Evolutionary conservation across 345 rosid genomes (phyloP), one percentile per base, ranked within the genome.

Genomic region (Bretschneidera sinensis): DNA sequence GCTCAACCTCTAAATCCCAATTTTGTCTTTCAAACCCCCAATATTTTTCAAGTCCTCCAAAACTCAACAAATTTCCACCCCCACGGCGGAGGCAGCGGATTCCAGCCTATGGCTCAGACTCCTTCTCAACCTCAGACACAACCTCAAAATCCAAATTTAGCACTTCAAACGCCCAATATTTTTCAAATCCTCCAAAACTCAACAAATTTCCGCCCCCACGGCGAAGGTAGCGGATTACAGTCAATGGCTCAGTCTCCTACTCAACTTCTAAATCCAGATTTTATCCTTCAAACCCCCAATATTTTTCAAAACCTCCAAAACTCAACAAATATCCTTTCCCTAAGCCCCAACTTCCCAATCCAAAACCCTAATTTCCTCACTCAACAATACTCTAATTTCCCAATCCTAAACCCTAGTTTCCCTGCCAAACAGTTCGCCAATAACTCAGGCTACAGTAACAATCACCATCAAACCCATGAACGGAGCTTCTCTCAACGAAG

Each of bases 181-280:
- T 76, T 67, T 57, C 69, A 76, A 58, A 51, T 59, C 6, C 61
- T 70, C 23, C 83, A 81, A 52, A 63, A 60, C 66, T 54, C 70
- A 31, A 52, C 74, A 57, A 71, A 62, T 43, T 57, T 39, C 15
- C 45, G 15, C 16, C 45, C 45, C 45, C 19, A 57, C 55, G 51
- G 59, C 18, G 56, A 72, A 53, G 65, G 66, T 51, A 66, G 48
- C 64, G 39, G 19, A 5, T 39, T 39, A 5, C 45, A 31, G 50
- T 31, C 55, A 51, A 62, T 71, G 70, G 78, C 54, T 18, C 81
- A 59, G 0, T 24, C 68, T 8, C 67, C 47, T 8, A 49, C 14
- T 2, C 64, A 52, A 49, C 75, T 69, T 6, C 20, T 34, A 6
- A 68, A 72, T 63, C 43, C 71, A 17, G 71, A 60, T 76, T 77